phyloP scores from a whole-genome alignment of 345 rosid species.

The Pseudoturritis turrita region DNA sequence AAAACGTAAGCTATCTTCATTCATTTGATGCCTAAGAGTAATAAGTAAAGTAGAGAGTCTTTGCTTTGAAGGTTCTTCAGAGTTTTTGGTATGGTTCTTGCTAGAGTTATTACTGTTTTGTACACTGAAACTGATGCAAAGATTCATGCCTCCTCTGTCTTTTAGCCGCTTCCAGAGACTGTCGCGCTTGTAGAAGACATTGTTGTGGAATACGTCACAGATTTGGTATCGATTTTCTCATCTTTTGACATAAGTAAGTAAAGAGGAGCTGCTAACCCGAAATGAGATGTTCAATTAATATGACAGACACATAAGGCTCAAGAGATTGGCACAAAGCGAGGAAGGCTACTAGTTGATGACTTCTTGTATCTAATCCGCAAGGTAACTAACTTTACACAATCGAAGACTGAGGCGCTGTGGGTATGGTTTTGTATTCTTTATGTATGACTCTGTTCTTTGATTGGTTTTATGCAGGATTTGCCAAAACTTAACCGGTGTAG shows the following conservation, averaged over 20 bases:
- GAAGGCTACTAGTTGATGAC: slow-evolving; percentile 81
- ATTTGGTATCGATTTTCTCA: slow-evolving; percentile 52
- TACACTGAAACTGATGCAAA: neutral
- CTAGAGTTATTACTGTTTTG: neutral
- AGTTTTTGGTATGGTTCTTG: neutral
- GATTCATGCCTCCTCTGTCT: slow-evolving; percentile 11
- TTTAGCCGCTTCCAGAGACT: slow-evolving; percentile 89
- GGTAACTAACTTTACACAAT: slow-evolving; percentile 37
- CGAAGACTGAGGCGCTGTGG: neutral
- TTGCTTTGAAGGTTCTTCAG: neutral
- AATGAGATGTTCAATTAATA: neutral
- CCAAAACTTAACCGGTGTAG: slow-evolving; percentile 87
- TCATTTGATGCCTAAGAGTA: neutral
- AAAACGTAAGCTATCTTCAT: slow-evolving; percentile 52
- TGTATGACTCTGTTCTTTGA: neutral
- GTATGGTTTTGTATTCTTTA: neutral
- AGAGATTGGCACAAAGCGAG: slow-evolving; percentile 80
- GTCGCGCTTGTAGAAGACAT: slow-evolving; percentile 92
- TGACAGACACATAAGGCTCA: slow-evolving; percentile 83
- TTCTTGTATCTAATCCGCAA: slow-evolving; percentile 78
- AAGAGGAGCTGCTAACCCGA: neutral
- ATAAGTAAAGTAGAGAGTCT: neutral
- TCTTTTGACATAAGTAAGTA: neutral
- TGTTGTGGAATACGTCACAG: slow-evolving; percentile 86
- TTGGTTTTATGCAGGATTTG: slow-evolving; percentile 51